These are phyloP conservation scores for Fusarium neocosmosporiellum DNA, from an alignment of 2,329 filamentous ascomycete species.

Conservation along the genomic window DNA sequence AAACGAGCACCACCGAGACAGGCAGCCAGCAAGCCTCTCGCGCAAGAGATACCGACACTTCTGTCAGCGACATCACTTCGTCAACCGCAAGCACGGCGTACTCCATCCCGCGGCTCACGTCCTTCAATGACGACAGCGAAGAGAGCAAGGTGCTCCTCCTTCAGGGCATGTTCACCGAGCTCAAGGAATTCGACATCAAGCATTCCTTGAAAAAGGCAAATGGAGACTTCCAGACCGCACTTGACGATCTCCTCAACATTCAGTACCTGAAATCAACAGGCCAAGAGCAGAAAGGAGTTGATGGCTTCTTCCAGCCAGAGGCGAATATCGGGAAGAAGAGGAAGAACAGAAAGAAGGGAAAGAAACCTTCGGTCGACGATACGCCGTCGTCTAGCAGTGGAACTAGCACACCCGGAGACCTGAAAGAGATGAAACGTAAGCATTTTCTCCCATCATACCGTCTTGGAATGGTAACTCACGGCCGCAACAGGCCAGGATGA, in stretches of 20 bases:
- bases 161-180: slow-evolving; percentile 75
- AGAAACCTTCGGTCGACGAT: slow-evolving; percentile 28
- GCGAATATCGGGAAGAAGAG: slow-evolving; percentile 55
- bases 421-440: slow-evolving; percentile 47
- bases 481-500: slow-evolving; percentile 49
- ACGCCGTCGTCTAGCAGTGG: slow-evolving; percentile 28
- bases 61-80: slow-evolving; percentile 41
- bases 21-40: slow-evolving; percentile 45
- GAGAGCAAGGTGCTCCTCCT: slow-evolving; percentile 74
- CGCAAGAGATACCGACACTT: slow-evolving; percentile 45
- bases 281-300: slow-evolving; percentile 77
- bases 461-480: background rate
- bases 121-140: slow-evolving; percentile 57
- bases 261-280: slow-evolving; percentile 79
- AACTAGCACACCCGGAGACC: slow-evolving; percentile 25
- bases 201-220: slow-evolving; percentile 75
- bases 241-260: slow-evolving; percentile 84
- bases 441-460: background rate
- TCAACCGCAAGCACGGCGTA: slow-evolving; percentile 34
- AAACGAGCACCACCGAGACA: slow-evolving; percentile 40
- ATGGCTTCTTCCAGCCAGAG: slow-evolving; percentile 77
- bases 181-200: slow-evolving; percentile 73
- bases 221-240: slow-evolving; percentile 74
- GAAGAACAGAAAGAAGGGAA: slow-evolving; percentile 49
- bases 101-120: slow-evolving; percentile 45